A percentile compares a stretch with the other conserved stretches of the same genome.
These are phyloP conservation scores for Lecanicillium sp. DNA, from an alignment of 2,329 filamentous ascomycete genomes.

Conservation along the genomic window DNA sequence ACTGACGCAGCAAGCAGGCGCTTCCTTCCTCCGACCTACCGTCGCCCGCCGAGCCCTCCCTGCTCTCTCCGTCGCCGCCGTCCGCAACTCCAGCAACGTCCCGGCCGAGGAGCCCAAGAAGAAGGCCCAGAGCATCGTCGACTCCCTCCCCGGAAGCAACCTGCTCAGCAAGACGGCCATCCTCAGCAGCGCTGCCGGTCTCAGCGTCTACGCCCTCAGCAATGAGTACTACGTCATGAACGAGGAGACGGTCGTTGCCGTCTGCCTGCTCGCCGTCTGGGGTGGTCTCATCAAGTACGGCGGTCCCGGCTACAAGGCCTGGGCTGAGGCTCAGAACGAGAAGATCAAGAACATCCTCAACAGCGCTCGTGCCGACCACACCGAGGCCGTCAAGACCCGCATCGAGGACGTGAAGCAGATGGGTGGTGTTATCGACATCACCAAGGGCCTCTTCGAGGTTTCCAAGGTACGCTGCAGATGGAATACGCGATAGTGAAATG, in stretches of 20 bases:
- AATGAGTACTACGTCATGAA: slow-evolving; percentile 99
- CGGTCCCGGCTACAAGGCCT: slow-evolving; percentile 85
- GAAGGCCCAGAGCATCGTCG: slow-evolving; percentile 93
- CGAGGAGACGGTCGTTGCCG: slow-evolving; percentile 92
- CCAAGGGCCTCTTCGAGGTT: slow-evolving; percentile 93
- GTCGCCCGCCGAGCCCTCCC: slow-evolving; percentile 69
- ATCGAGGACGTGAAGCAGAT: slow-evolving; percentile 95
- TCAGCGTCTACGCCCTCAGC: slow-evolving; percentile 92
- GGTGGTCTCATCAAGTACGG: slow-evolving; percentile 86
- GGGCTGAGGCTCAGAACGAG: slow-evolving; percentile 80
- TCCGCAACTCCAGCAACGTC: slow-evolving; percentile 67
- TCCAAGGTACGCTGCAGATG: slow-evolving; percentile 67
- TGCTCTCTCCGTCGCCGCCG: slow-evolving; percentile 61
- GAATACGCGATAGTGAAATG: no score
- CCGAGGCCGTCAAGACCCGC: slow-evolving; percentile 85
- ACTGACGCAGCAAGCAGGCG: slow-evolving; percentile 50
- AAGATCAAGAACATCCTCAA: slow-evolving; percentile 96
- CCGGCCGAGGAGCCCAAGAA: slow-evolving; percentile 86
- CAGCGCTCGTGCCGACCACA: slow-evolving; percentile 89
- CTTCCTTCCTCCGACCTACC: slow-evolving; percentile 80
- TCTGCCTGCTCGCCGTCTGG: slow-evolving; percentile 92
- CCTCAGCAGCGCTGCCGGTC: slow-evolving; percentile 83
- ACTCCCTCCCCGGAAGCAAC: slow-evolving; percentile 85
- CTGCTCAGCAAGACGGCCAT: slow-evolving; percentile 94
- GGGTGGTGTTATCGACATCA: slow-evolving; percentile 88